Conservation (phyloP, 148 eudicot species). For the Diospyros kaki region DNA sequence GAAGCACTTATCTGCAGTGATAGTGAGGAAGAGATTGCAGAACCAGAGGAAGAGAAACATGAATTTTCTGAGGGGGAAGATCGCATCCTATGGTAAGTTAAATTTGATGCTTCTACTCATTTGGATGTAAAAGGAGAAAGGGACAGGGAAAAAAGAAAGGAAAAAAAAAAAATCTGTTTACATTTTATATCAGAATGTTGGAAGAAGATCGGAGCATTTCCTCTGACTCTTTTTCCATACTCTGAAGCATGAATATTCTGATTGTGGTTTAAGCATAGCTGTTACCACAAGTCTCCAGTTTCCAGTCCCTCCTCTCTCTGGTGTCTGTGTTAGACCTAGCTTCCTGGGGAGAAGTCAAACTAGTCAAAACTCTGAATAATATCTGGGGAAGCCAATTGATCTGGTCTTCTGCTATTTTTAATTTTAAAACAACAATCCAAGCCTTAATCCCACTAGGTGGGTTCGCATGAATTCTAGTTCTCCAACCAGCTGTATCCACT, state of each 20-base stretch:
- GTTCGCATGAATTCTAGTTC: no score
- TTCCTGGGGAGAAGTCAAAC: neutral
- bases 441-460: no score
- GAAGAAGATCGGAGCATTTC: no score
- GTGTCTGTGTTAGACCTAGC: no score
- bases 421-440: no score
- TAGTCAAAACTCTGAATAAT: neutral
- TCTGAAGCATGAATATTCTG: neutral
- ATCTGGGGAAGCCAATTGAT: no score
- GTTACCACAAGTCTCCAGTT: neutral
- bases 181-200: neutral
- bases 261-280: neutral
- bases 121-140: neutral
- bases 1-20: conserved; percentile 88
- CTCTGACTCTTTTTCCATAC: no score
- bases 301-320: no score
- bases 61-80: conserved; percentile 75
- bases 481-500: no score
- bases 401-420: no score
- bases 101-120: neutral
- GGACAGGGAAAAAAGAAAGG: neutral
- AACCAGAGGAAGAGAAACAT: conserved; percentile 58
- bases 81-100: conserved; percentile 57
- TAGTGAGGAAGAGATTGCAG: conserved; percentile 76
- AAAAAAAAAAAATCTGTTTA: neutral